A percentile compares a stretch with the other conserved stretches of the same genome.
Evolutionary conservation across 2,329 filamentous ascomycete species (phyloP).

Genomic region (Cladophialophora carrionii): DNA sequence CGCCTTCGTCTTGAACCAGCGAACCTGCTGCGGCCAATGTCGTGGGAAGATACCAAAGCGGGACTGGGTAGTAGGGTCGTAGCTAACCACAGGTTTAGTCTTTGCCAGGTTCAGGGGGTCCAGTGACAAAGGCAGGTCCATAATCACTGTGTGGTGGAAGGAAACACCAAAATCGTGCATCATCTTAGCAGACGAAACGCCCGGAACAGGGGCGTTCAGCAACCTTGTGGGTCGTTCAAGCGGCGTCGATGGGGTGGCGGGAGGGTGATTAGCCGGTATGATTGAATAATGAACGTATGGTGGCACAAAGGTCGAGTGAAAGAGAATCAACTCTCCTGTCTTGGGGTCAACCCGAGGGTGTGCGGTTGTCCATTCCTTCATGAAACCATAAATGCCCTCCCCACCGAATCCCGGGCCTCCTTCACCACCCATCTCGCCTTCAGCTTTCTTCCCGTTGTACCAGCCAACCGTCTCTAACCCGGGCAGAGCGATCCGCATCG

Average conservation of each 20-base stretch:
- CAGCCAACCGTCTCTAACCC: constrained; percentile 69
- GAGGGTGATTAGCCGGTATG: constrained; percentile 49
- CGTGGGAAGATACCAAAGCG: constrained; percentile 71
- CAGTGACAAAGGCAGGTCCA: constrained; percentile 69
- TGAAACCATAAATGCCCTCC: constrained; percentile 60
- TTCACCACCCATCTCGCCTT: constrained; percentile 44
- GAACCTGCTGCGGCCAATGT: constrained; percentile 58
- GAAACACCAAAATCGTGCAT: constrained; percentile 78
- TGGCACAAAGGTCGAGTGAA: constrained; percentile 66
- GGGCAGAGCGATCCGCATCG: constrained; percentile 67
- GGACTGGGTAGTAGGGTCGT: constrained; percentile 60
- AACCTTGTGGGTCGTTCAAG: constrained; percentile 39
- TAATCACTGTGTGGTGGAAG: constrained; percentile 63
- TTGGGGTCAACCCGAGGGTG: constrained; percentile 67
- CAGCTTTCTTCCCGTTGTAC: constrained; percentile 64
- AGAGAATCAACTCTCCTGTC: constrained; percentile 68
- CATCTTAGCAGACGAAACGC: constrained; percentile 67
- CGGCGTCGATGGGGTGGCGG: constrained; percentile 40
- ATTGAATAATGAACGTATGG: constrained; percentile 71
- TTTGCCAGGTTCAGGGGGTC: constrained; percentile 64
- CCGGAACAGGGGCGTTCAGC: constrained; percentile 62
- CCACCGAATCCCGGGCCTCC: constrained; percentile 56
- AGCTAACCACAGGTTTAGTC: constrained; percentile 62
- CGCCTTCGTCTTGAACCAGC: constrained; percentile 69
- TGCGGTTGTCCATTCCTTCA: constrained; percentile 72